Conservation (phyloP, 2,329 filamentous ascomycete genomes). For the Metarhizium rileyi region DNA sequence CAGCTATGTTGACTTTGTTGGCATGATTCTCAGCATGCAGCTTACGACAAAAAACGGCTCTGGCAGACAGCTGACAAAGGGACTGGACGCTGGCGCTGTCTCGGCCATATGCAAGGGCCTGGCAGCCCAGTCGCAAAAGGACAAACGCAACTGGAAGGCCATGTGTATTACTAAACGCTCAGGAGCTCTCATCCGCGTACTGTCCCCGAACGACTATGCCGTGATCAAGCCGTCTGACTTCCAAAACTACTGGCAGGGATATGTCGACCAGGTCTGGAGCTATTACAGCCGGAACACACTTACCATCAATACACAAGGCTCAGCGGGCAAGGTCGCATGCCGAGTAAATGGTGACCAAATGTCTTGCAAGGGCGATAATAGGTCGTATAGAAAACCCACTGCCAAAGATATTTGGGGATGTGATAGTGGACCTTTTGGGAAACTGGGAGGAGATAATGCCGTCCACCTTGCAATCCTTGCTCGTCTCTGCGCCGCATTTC, state of each 20-base stretch:
- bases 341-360: slow-evolving; percentile 25
- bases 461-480: slow-evolving; percentile 34
- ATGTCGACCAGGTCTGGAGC: slow-evolving; percentile 37
- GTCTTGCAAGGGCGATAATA: slow-evolving; percentile 31
- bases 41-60: slow-evolving; percentile 27
- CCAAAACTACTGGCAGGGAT: slow-evolving; percentile 31
- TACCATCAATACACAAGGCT: slow-evolving; percentile 33
- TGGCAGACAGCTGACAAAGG: slow-evolving; percentile 27
- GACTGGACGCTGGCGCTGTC: slow-evolving; percentile 27
- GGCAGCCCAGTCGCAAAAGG: slow-evolving; percentile 23
- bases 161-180: slow-evolving; percentile 34
- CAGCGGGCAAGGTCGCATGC: slow-evolving; percentile 30
- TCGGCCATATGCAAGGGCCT: slow-evolving; percentile 31
- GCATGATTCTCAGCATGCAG: slow-evolving; percentile 40
- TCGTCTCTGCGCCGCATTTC: slow-evolving; percentile 41
- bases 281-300: slow-evolving; percentile 28
- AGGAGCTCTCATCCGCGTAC: slow-evolving; percentile 30
- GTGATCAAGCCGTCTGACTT: slow-evolving; percentile 25
- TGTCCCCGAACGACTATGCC: slow-evolving; percentile 24
- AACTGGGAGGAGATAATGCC: slow-evolving; percentile 25
- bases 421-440: slow-evolving; percentile 36
- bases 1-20: slow-evolving; percentile 41
- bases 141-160: slow-evolving; percentile 33
- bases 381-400: slow-evolving; percentile 31
- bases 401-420: slow-evolving; percentile 40